Conservation (phyloP, 129 eudicot species). For the Heracleum sosnowskyi region DNA sequence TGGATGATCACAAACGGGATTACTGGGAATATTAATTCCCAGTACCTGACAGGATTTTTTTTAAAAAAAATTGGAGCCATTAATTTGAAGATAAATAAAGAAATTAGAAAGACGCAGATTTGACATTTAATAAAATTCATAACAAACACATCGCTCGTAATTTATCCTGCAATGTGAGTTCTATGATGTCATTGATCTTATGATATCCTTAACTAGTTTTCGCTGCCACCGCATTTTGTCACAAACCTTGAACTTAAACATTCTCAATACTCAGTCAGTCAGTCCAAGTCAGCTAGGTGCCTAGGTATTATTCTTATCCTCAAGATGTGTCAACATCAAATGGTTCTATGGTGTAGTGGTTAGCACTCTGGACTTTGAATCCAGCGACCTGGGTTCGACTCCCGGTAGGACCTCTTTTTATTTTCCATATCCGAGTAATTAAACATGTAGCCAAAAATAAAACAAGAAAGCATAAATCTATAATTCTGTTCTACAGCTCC, state of each 20-base stretch:
- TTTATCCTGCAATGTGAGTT: background rate
- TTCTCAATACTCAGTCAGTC: background rate
- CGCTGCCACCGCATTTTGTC: background rate
- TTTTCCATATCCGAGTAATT: background rate
- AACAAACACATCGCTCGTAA: background rate
- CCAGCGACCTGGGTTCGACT: conserved; percentile 99
- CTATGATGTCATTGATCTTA: background rate
- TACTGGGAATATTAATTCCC: background rate
- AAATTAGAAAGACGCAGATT: background rate
- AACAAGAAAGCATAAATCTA: no score
- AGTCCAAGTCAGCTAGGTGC: background rate
- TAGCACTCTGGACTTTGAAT: conserved; percentile 77
- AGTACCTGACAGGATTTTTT: no score
- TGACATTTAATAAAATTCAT: background rate
- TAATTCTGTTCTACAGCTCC: no score
- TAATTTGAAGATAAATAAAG: background rate
- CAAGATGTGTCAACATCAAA: background rate
- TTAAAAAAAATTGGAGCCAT: background rate
- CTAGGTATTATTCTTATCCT: background rate
- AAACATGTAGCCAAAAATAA: background rate
- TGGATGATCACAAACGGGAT: background rate
- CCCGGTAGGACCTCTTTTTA: conserved; percentile 88
- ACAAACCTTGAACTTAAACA: background rate
- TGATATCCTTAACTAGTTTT: background rate
- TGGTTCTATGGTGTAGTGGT: conserved; percentile 73